Evolutionary conservation across 768 basidiomycete species (phyloP), one percentile per base, ranked within the genome.

Genomic region (Termitomyces sp.): DNA sequence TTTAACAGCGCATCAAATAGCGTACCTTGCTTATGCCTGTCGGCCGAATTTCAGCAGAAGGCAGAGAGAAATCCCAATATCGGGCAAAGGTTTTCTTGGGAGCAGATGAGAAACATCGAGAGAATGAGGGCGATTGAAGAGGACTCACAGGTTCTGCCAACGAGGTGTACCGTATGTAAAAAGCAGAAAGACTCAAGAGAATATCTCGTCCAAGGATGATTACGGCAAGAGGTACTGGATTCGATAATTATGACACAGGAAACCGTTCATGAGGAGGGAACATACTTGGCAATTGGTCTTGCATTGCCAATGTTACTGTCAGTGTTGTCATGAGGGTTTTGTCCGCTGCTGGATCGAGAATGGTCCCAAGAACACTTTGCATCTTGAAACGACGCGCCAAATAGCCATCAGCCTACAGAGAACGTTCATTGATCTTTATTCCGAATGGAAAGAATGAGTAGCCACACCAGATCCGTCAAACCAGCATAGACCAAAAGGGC

Each of bases 321-420:
- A 99, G 74, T 0, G 95, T 98, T 1, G 97, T 96, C 88, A 99
- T 89, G 42, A 99, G 74, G 11, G 84, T 79, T 71, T 99, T 99
- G 79, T 99, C 97, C 2, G 97, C 97, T 0, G 96, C 93, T 12
- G 97, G 97, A 69, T 99, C 97, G 12, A 99, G 79, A 56, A 98
- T 94, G 9, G 91, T 91, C 19, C 97, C 97, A 19, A 98, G 78
- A n/a, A 98, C 94, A 12, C 91, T 85, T 52, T 81, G 81, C 88
- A 91, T 92, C 27, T 89, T 85, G 75, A 79, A 98, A 55, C 80
- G 80, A 62, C 97, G 79, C 1, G 97, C 97, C 57, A 99, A 72
- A 67, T 76, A 98, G 0, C 97, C 97, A 64, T 99, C 97, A 55
- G 86, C 80, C 96, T 98, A n/a, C 5, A 55, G 48, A 11, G 3